Base-by-base conservation (phyloP, 345 rosid species). In the Psidium guajava region DNA sequence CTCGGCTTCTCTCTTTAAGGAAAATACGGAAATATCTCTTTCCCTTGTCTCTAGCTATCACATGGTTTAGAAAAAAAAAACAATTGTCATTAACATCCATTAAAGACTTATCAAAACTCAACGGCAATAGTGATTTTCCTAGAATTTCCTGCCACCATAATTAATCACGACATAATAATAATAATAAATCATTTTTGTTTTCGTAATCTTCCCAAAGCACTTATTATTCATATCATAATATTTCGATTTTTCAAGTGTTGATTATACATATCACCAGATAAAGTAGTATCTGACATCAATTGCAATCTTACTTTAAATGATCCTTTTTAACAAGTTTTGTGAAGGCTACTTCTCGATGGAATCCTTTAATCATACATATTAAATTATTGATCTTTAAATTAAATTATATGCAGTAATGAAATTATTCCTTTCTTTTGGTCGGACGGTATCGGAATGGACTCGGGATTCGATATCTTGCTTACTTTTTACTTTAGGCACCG, bases 171-270 rank as follows among this genome's bases (percentile, higher is more conserved):
- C 52, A 50, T 50, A 10, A 50, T 50, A 50, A 50, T 2, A 50
- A 50, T 50, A 50, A 50, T 2, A 50, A 4, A 32, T 0, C 2
- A 13, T 32, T 69, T 13, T 69, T 8, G 1, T 18, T 36, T 8
- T 6, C 7, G 9, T 36, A 36, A 18, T 12, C 2, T 69, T 69
- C 11, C 0, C 3, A 0, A 28, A 16, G 75, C 11, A 28, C 22
- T 61, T 3, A 1, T 15, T 0, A 5, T 32, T 8, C 1, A 8
- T 1, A 5, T 4, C 0, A 0, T 0, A 3, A 16, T 2, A 64
- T 64, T 32, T 64, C 11, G 1, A 64, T 4, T 21, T 64, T 18
- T 2, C 2, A 32, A 36, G 77, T 32, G 36, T 32, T 18, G 0
- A 69, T 32, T 8, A 18, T 20, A 36, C 25, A 36, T 20, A 9